Evolutionary conservation across 1,284 basidiomycete genomes (phyloP).

Genomic region (Schizophyllum commune): DNA sequence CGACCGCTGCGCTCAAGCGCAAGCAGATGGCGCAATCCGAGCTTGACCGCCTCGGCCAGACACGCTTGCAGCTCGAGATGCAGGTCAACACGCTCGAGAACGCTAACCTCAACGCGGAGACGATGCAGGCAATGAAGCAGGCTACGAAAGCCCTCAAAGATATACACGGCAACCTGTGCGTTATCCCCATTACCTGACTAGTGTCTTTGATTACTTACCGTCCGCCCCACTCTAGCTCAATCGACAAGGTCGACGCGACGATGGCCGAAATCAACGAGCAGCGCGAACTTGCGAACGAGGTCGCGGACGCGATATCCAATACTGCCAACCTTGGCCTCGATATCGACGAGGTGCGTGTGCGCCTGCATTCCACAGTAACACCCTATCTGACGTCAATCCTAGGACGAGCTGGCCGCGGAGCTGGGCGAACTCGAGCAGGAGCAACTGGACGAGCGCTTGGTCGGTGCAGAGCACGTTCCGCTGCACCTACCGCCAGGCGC

Average conservation of each 20-base stretch:
- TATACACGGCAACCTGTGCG: constrained; percentile 90
- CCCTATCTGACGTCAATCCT: constrained; percentile 8
- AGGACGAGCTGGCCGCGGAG: constrained; percentile 83
- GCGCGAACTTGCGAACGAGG: constrained; percentile 92
- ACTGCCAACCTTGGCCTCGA: constrained; percentile 61
- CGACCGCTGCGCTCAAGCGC: constrained; percentile 86
- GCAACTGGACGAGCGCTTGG: constrained; percentile 81
- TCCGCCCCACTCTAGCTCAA: constrained; percentile 45
- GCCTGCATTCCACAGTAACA: constrained; percentile 4
- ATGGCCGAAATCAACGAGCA: constrained; percentile 92
- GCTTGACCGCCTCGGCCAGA: constrained; percentile 82
- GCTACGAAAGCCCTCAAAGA: constrained; percentile 86
- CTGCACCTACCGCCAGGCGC: constrained; percentile 74
- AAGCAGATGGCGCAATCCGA: constrained; percentile 92
- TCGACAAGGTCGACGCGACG: constrained; percentile 88
- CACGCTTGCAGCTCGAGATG: constrained; percentile 89
- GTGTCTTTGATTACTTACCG: constrained; percentile 6
- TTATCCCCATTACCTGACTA: constrained; percentile 14
- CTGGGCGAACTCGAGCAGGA: constrained; percentile 91
- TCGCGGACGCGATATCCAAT: constrained; percentile 90
- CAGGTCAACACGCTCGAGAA: constrained; percentile 98
- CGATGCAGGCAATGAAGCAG: constrained; percentile 97
- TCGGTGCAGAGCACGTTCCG: constrained; percentile 87
- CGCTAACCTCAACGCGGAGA: constrained; percentile 98
- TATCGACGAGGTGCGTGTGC: constrained; percentile 63